These are phyloP conservation scores for Somion occarium DNA, from an alignment of 1,284 basidiomycete genomes.

Conservation along the genomic window DNA sequence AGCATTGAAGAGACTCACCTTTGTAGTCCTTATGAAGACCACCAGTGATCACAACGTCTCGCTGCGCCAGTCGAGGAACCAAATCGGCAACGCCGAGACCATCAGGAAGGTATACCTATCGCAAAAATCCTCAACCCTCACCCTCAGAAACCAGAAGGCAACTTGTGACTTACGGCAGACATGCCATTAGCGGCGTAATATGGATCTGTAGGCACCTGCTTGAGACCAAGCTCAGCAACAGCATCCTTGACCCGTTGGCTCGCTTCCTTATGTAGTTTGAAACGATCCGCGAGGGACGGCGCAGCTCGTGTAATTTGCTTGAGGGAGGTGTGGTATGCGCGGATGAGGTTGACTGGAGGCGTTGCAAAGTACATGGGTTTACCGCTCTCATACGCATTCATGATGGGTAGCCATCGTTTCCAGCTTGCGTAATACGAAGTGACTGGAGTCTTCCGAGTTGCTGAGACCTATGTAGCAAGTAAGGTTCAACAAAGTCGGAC, in stretches of 20 bases:
- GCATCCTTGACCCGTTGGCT: conserved; percentile 74
- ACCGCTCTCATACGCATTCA: conserved; percentile 83
- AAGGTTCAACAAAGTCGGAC: neutral
- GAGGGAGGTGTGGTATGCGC: conserved; percentile 84
- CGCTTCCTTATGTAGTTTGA: conserved; percentile 72
- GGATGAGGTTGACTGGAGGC: conserved; percentile 90
- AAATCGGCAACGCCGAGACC: conserved; percentile 59
- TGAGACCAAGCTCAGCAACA: conserved; percentile 69
- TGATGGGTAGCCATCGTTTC: conserved; percentile 90
- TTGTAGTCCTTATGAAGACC: conserved; percentile 88
- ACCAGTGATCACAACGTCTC: conserved; percentile 82
- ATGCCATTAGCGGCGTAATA: conserved; percentile 86
- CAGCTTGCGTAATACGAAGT: conserved; percentile 87
- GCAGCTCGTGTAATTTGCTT: conserved; percentile 59
- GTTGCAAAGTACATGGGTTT: conserved; percentile 89
- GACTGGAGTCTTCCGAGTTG: conserved; percentile 67
- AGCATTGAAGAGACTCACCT: conserved; percentile 57
- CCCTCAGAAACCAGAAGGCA: too few species aligned
- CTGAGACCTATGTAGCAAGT: conserved; percentile 53
- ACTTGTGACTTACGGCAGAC: conserved; percentile 72
- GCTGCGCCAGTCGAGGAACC: conserved; percentile 63
- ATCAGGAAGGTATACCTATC: conserved; percentile 8
- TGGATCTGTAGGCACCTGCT: conserved; percentile 59
- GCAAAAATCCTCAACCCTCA: too few species aligned
- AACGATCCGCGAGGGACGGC: conserved; percentile 75